Conservation (phyloP, 2,329 filamentous ascomycete species). For the Cryphonectria carpinicola region DNA sequence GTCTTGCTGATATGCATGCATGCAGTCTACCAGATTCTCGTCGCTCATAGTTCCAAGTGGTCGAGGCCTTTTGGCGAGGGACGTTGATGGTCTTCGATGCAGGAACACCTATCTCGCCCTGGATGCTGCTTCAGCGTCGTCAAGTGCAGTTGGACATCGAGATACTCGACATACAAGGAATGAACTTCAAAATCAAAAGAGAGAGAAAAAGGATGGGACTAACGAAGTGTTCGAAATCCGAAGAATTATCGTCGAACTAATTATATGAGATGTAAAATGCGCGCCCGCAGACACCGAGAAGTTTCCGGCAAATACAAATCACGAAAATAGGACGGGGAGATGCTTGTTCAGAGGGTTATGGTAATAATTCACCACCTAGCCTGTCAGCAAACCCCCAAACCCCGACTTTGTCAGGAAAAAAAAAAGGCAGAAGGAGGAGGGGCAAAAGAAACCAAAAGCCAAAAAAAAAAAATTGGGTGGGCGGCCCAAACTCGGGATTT, state of each 20-base stretch:
- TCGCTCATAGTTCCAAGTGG: no score
- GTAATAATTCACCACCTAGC: not conserved
- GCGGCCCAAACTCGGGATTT: constrained; percentile 19
- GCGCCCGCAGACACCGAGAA: constrained; percentile 6
- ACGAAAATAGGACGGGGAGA: not conserved
- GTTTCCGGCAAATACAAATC: not conserved
- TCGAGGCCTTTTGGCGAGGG: no score
- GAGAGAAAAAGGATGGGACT: not conserved
- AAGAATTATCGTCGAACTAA: not conserved
- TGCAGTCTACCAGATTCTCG: not conserved
- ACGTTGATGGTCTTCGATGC: no score
- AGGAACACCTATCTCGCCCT: no score
- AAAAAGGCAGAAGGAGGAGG: no score
- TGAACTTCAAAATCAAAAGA: not conserved
- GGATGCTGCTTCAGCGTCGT: not conserved
- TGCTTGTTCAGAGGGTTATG: no score
- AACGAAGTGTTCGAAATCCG: constrained; percentile 1
- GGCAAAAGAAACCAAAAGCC: no score
- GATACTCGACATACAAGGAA: not conserved
- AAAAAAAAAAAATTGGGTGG: not conserved
- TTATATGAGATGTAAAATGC: not conserved
- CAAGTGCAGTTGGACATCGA: not conserved
- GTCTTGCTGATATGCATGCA: not conserved
- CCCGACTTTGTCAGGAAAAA: not conserved
- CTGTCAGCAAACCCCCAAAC: not conserved